Evolutionary conservation across 208 protist species (phyloP).

Genomic region (Leishmania mexicana): DNA sequence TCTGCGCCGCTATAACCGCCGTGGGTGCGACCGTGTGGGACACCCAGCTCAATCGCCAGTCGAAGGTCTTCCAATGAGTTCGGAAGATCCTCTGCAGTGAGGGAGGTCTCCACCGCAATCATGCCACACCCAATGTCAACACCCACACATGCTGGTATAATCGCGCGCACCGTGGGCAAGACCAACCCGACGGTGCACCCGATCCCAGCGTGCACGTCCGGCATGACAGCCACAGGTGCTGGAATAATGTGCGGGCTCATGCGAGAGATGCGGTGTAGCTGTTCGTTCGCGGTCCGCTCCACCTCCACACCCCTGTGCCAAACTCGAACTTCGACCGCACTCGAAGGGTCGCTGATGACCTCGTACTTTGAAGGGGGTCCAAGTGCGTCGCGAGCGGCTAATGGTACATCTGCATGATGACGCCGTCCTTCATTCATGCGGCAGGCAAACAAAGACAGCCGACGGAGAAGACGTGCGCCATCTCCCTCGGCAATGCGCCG

Average conservation of each 20-base stretch:
- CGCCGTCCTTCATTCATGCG: neutral
- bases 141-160: slow-evolving; percentile 89
- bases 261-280: slow-evolving; percentile 55
- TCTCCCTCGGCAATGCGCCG: neutral
- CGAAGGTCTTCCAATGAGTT: slow-evolving; percentile 61
- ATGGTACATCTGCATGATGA: neutral
- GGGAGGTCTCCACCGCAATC: slow-evolving; percentile 76
- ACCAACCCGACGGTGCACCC: slow-evolving; percentile 87
- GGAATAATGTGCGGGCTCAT: slow-evolving; percentile 58
- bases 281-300: slow-evolving; percentile 53
- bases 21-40: slow-evolving; percentile 85
- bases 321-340: slow-evolving; percentile 51
- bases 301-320: slow-evolving; percentile 73
- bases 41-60: slow-evolving; percentile 70
- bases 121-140: slow-evolving; percentile 94
- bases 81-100: slow-evolving; percentile 71
- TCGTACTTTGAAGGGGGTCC: slow-evolving; percentile 14
- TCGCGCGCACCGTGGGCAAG: slow-evolving; percentile 75
- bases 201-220: slow-evolving; percentile 86
- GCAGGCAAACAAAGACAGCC: neutral
- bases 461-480: neutral
- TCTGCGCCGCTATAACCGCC: slow-evolving; percentile 52
- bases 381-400: neutral
- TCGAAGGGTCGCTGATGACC: slow-evolving; percentile 33
- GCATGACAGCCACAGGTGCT: slow-evolving; percentile 85